Evolutionary conservation across 352 stramenopile genomes (phyloP), one percentile per base, ranked within the genome.

Genomic region (Globisporangium paroecandrum): DNA sequence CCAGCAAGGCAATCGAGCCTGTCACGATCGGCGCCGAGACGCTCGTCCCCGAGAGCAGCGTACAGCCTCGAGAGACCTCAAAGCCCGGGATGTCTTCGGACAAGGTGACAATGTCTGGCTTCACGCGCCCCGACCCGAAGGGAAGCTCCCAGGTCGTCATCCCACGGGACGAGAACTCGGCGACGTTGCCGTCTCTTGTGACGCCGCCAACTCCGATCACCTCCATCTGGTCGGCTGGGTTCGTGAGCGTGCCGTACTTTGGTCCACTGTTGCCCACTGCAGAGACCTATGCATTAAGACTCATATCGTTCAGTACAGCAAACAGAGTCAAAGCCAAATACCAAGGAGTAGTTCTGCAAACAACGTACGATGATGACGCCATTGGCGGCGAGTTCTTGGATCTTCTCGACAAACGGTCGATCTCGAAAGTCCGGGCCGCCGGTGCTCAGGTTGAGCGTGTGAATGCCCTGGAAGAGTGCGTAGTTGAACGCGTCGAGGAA

Each of bases 401-500:
- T 82, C 75, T 97, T 97, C 27, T 96, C 87, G n/a, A 94, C 78
- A 66, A 97, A 97, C 36, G 90, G 90, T 18, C 82, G 58, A 60
- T 97, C 89, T n/a, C 78, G 77, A 47, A 95, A 96, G 47, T 96
- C 90, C 9, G 89, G 84, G 0, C 89, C 86, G 57, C 89, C 89
- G 15, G 90, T 91, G 62, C 86, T 95, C 24, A 96, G 77, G 67
- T 97, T 97, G n/a, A 97, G 67, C 29, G 94, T 77, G 38, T 96
- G 76, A 29, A 96, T 81, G 10, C 74, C 66, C 34, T 85, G 77
- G 58, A 88, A 93, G 5, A 97, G 64, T 20, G 89, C 85, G 68
- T 95, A 97, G 65, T 97, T 97, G 71, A 97, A 95, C 6, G 89
- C 90, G 61, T 97, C 90, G 4, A 96, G 77, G 70, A 96, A 96